Base-by-base conservation (phyloP, 345 rosid species). In the Euphorbia lathyris region DNA sequence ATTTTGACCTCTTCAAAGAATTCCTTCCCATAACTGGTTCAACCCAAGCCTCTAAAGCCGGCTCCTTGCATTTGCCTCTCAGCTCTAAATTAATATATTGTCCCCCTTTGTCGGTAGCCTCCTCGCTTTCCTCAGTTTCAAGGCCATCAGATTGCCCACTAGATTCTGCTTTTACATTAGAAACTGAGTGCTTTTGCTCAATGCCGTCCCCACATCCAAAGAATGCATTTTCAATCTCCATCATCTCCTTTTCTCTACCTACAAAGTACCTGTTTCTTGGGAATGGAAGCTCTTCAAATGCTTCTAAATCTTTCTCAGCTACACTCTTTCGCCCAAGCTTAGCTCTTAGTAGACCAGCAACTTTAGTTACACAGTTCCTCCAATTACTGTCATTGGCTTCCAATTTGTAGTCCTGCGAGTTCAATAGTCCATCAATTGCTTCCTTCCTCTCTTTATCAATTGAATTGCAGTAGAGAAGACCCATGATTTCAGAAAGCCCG, bases 261-360 rank as follows among this genome's bases (percentile, higher is more conserved):
- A 86, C 82, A 77, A 91, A 91, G 64, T 51, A 72, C 64, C 81
- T 80, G 81, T 88, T 93, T 68, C 87, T 87, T 7, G 89, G 86
- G 23, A 89, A 91, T 20, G 97, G 90, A 53, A 93, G 84, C 79
- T 89, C 96, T 76, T 88, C 91, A 65, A 82, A 36, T 60, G 79
- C 77, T 57, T 87, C 92, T 23, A 60, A 53, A 68, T 86, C 89
- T 45, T 78, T 80, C 68, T 79, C 84, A 32, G 75, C 87, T 63
- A 88, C 81, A 51, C 96, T 93, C 76, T 83, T 91, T 73, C 96
- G 83, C 64, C 95, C 97, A 34, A 93, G 95, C 84, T 91, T 93
- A 12, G 78, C 78, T 76, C 82, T 77, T 66, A 93, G 77, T 52
- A 88, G 78, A 66, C 74, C 72, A 0, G 88, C 82, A 5, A 90